phyloP scores from a whole-genome alignment of 2,329 filamentous ascomycete genomes.

The Penicillium freii region DNA sequence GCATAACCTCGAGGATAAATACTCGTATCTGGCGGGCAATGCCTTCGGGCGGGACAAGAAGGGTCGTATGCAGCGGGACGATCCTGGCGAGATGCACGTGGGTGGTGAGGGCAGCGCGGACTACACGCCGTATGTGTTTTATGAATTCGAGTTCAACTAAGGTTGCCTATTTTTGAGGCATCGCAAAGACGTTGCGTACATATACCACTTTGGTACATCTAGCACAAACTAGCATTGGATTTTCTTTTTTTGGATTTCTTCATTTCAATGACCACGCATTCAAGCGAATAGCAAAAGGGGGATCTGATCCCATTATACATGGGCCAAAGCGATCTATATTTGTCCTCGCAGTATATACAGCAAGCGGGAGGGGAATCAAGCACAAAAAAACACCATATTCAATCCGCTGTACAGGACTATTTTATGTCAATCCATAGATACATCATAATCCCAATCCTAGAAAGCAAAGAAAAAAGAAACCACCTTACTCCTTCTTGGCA shows the following conservation, averaged over 20 bases:
- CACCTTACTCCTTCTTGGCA: constrained; percentile 31
- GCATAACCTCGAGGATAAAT: constrained; percentile 74
- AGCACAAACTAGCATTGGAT: constrained; percentile 21
- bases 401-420: constrained; percentile 15
- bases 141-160: constrained; percentile 78
- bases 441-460: neutral
- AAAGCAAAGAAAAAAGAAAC: neutral
- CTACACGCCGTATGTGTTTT: constrained; percentile 96
- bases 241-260: neutral
- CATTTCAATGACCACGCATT: neutral
- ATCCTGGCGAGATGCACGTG: constrained; percentile 82
- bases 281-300: neutral
- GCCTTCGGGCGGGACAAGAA: constrained; percentile 93
- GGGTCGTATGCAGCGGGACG: constrained; percentile 86
- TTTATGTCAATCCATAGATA: constrained; percentile 5
- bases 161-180: neutral
- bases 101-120: constrained; percentile 68
- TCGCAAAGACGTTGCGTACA: constrained; percentile 18
- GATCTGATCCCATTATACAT: neutral
- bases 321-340: constrained; percentile 18
- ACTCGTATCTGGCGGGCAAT: constrained; percentile 91
- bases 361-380: constrained; percentile 14
- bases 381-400: constrained; percentile 5
- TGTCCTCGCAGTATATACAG: constrained; percentile 17
- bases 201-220: constrained; percentile 24